Percentiles rank a stretch among this genome's conserved stretches.
Evolutionary conservation across 1,139 yeast genomes (phyloP).

Genomic region (Geotrichum phurueaensis): DNA sequence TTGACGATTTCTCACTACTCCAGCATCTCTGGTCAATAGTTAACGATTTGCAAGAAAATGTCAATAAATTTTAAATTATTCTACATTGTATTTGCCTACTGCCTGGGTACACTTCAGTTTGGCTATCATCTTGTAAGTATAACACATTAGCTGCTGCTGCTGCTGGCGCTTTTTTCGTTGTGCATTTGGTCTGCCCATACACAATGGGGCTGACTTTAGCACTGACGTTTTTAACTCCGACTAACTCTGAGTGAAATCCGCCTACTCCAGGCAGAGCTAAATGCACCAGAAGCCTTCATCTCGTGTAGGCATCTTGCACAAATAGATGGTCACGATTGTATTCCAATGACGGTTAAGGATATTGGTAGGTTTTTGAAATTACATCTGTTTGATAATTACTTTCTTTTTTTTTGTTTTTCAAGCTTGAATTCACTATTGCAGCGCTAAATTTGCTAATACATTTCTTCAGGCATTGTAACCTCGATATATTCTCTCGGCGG

Average conservation of each 20-base stretch:
- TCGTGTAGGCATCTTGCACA: conserved; percentile 42
- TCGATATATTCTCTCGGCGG: conserved; percentile 87
- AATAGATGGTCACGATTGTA: conserved; percentile 42
- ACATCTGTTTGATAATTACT: too few relatives aligned
- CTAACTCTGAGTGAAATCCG: conserved; percentile 1
- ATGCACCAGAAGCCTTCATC: conserved; percentile 68
- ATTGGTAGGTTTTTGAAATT: conserved; percentile 43
- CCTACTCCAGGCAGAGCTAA: conserved; percentile 54
- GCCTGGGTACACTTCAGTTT: conserved; percentile 74
- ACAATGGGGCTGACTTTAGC: too few relatives aligned
- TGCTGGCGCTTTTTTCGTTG: not conserved
- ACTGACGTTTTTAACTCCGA: not conserved
- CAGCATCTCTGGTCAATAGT: not conserved
- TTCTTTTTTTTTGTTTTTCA: not conserved
- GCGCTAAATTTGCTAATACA: not conserved
- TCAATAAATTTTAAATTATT: conserved; percentile 4
- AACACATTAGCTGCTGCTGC: not conserved
- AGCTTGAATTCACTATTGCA: not conserved
- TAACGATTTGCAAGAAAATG: not conserved
- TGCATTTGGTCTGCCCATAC: not conserved
- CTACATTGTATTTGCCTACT: conserved; percentile 41
- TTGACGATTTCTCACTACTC: too few relatives aligned
- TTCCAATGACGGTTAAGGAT: conserved; percentile 56
- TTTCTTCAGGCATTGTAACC: conserved; percentile 45
- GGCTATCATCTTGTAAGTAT: conserved; percentile 65